Conservation (phyloP, 495 filamentous ascomycete genomes). For the Podospora fimiseda region DNA sequence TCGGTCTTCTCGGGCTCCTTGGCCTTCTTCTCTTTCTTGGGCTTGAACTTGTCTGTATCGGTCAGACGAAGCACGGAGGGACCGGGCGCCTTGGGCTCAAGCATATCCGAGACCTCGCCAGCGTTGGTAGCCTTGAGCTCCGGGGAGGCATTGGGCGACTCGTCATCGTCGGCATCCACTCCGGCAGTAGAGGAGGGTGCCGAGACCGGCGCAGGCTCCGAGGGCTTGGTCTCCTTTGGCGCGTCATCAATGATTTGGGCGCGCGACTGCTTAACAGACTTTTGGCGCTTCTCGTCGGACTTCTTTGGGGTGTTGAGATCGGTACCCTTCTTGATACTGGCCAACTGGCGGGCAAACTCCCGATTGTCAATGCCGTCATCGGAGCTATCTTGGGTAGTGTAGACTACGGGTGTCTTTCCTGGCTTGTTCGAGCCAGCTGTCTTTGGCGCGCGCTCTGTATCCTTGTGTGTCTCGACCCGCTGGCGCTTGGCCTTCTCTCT, state of each 20-base stretch:
- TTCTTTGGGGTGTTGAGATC: constrained; percentile 49
- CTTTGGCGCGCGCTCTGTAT: constrained; percentile 19
- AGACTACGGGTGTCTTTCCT: constrained; percentile 4
- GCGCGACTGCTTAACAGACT: constrained; percentile 50
- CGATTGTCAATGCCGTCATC: constrained; percentile 58
- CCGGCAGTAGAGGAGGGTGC: constrained; percentile 66
- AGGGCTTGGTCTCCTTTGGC: constrained; percentile 27
- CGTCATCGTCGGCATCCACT: constrained; percentile 76
- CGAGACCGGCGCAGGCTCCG: constrained; percentile 21
- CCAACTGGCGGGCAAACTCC: constrained; percentile 67
- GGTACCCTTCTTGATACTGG: constrained; percentile 58
- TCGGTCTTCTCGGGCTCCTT: constrained; percentile 51
- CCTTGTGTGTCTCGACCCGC: constrained; percentile 20
- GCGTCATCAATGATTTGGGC: constrained; percentile 36
- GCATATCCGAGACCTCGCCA: constrained; percentile 77
- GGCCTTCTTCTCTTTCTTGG: constrained; percentile 55
- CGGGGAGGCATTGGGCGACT: constrained; percentile 60
- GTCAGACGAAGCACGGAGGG: constrained; percentile 75
- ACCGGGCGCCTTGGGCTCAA: constrained; percentile 61
- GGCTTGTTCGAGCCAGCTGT: constrained; percentile 15
- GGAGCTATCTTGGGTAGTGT: constrained; percentile 41
- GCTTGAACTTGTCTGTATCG: constrained; percentile 52
- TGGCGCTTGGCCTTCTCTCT: constrained; percentile 31
- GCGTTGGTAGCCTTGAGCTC: constrained; percentile 44
- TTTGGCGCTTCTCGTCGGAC: constrained; percentile 54